Base-by-base conservation (phyloP, 768 basidiomycete genomes). In the Kwoniella mangroviensis region DNA sequence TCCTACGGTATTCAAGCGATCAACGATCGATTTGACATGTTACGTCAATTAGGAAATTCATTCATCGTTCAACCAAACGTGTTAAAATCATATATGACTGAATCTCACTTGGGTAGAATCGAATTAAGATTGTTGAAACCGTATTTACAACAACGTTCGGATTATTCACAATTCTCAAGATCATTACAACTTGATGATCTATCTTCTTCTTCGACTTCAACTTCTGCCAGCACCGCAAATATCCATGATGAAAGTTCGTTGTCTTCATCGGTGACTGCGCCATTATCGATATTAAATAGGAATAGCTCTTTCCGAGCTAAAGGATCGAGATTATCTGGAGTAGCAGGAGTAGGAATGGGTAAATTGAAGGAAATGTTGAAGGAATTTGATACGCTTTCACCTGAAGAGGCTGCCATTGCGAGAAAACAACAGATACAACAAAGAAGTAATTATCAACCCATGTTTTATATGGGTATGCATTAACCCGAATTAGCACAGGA, bases 1-100 rank as follows among this genome's bases (percentile, higher is more conserved):
- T 89, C 87, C n/a, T 98, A 96, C 84, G 86, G 87, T 40, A 89
- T 97, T 53, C 89, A 92, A 12, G 87, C 91, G 7, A 86, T 99
- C 9, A 88, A 90, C 73, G 95, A 98, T 81, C 93, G 96, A 24
- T 99, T 96, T 85, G 97, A 98, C 81, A 98, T 98, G 85, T 90
- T 98, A 72, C 91, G 95, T 51, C 95, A 98, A 83, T 89, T 99
- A 4, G 97, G 96, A 74, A 96, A 98, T 79, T 88, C 95, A 73
- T 99, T 98, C 87, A 91, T 98, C 72, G 92, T 99, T 59, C 92
- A 91, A 64, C 95, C 96, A 7, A 94, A 98, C 72, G 92, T 95
- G 68, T 87, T 99, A 73, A 92, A 91, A 75, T 92, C 94, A 4
- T 98, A 97, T 85, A 94, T 98, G 82, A 92, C 91, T 11, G 95